Base-by-base conservation (phyloP, 768 basidiomycete species). In the Lanmaoa pseudosensibilis region DNA sequence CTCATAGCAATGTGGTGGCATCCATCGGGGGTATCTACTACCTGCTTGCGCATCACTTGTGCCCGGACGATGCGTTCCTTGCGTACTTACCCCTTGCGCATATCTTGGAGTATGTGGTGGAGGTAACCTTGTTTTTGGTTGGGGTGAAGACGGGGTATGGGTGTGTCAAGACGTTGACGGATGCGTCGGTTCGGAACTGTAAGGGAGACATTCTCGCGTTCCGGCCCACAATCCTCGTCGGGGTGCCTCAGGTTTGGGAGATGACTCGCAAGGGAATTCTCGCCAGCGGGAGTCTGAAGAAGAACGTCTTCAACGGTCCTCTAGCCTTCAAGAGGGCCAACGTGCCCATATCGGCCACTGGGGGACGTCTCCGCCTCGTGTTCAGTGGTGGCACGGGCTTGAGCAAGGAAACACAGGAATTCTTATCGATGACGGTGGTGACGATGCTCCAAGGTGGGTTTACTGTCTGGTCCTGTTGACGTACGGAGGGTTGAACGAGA, bases 221-320 rank as follows among this genome's bases (percentile, higher is more conserved):
- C 78, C 75, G 79, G 40, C 96, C 96, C 6, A 81, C 86, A 18
- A 86, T 97, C 74, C 87, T 98, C 83, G 84, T 92, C 50, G 96
- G 94, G 50, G 96, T 98, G 2, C 96, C 96, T 2, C 92, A 94
- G 3, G 90, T 98, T 1, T 99, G 94, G 94, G 96, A 99, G 74
- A 87, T 85, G 52, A 98, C 98, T 61, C 86, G 95, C 56, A 99
- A 99, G 77, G 94, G 94, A 33, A 95, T 99, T 68, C 66, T 94
- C 11, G 70, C 79, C 57, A 93, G 85, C 2, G 87, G 92, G 10
- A 40, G 73, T 1, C 16, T 93, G 64, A 90, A 83, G 78, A 88
- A 86, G 75, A 77, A 71, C 46, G 69, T 96, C 32, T 99, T 99
- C 80, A 81, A 87, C 62, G 83, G 83, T 39, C 92, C 94, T 3